These are phyloP conservation scores for Candolleomyces eurysporus DNA, from an alignment of 768 basidiomycete species.

Conservation along the genomic window DNA sequence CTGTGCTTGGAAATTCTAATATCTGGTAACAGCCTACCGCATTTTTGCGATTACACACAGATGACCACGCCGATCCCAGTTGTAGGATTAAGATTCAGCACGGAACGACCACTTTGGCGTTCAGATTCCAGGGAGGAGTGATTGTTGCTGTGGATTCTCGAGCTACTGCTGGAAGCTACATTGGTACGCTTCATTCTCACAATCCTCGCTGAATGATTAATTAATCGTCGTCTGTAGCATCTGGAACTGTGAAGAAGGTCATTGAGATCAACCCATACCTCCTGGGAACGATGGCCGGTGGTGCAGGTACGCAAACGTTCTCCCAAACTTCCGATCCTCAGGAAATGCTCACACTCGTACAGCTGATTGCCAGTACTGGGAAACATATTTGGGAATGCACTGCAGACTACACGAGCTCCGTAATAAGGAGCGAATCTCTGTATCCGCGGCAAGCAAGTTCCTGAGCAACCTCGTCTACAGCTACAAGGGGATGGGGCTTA, in stretches of 20 bases:
- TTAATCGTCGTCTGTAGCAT: conserved; percentile 66
- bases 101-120: conserved; percentile 97
- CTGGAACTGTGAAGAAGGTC: conserved; percentile 98
- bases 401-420: conserved; percentile 96
- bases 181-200: conserved; percentile 56
- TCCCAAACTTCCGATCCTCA: neutral
- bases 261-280: conserved; percentile 99
- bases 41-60: conserved; percentile 91
- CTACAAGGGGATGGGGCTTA: conserved; percentile 99
- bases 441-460: conserved; percentile 98
- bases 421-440: conserved; percentile 95
- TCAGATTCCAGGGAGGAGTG: conserved; percentile 94
- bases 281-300: conserved; percentile 99
- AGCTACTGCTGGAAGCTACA: conserved; percentile 95
- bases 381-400: conserved; percentile 97
- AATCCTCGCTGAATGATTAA: neutral
- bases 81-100: conserved; percentile 99
- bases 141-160: conserved; percentile 99
- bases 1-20: neutral
- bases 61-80: conserved; percentile 90
- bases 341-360: neutral
- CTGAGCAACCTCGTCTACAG: conserved; percentile 95
- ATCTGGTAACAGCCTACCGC: conserved; percentile 73
- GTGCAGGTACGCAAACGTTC: conserved; percentile 45
- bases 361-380: conserved; percentile 98